These are phyloP conservation scores for Huiozyma naganishii DNA, from an alignment of 805 yeast species.

Conservation along the genomic window DNA sequence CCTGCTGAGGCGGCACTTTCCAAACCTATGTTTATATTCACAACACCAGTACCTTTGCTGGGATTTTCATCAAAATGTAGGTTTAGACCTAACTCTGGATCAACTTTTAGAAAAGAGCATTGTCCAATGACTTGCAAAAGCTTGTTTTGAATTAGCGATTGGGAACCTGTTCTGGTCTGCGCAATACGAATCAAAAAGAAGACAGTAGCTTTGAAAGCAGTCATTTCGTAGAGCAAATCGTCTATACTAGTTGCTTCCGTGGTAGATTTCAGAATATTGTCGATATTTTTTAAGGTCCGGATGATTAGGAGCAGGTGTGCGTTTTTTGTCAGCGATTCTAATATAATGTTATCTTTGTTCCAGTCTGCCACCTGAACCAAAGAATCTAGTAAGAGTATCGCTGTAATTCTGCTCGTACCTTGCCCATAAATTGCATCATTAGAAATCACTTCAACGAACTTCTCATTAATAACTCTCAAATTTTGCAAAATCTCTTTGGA, in stretches of 20 bases:
- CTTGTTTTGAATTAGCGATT: slow-evolving; percentile 62
- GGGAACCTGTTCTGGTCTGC: slow-evolving; percentile 68
- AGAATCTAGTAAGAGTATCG: slow-evolving; percentile 65
- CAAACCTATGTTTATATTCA: slow-evolving; percentile 37
- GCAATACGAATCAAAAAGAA: slow-evolving; percentile 65
- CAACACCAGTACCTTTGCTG: slow-evolving; percentile 23
- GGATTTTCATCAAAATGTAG: slow-evolving; percentile 33
- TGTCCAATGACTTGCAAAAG: slow-evolving; percentile 51
- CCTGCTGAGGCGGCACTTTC: slow-evolving; percentile 39
- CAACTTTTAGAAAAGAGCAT: slow-evolving; percentile 49
- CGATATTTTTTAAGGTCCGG: slow-evolving; percentile 57
- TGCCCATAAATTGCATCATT: slow-evolving; percentile 75
- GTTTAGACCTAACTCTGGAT: slow-evolving; percentile 70
- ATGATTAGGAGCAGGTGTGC: slow-evolving; percentile 58
- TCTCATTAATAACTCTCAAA: slow-evolving; percentile 48
- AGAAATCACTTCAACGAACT: slow-evolving; percentile 53
- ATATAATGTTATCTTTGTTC: slow-evolving; percentile 43
- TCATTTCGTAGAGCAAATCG: slow-evolving; percentile 56
- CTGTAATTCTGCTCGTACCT: slow-evolving; percentile 63
- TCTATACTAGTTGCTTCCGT: slow-evolving; percentile 36
- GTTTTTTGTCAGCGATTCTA: slow-evolving; percentile 50
- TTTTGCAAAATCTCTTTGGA: slow-evolving; percentile 41
- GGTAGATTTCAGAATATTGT: slow-evolving; percentile 42
- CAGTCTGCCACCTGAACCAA: slow-evolving; percentile 43
- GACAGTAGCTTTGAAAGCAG: slow-evolving; percentile 63